phyloP scores from a whole-genome alignment of 495 filamentous ascomycete species.

The Pyrenopolyporus hunteri region DNA sequence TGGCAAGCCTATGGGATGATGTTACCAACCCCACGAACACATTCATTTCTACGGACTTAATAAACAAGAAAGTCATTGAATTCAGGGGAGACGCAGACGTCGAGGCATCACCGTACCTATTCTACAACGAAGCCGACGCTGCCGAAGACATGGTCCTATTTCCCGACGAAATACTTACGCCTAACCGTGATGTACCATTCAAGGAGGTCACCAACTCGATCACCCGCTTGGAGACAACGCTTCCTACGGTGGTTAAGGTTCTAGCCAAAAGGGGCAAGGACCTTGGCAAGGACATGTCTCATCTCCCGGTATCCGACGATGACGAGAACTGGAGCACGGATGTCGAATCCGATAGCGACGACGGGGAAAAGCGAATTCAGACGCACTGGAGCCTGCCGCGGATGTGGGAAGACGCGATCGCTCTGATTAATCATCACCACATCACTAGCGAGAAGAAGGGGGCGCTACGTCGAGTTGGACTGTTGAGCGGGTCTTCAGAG shows the following conservation, averaged over 20 bases:
- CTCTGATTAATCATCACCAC: constrained; percentile 21
- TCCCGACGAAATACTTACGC: constrained; percentile 44
- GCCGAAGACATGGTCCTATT: constrained; percentile 56
- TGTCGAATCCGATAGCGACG: not conserved
- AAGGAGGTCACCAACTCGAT: constrained; percentile 48
- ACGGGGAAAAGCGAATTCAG: not conserved
- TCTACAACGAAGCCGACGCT: constrained; percentile 54
- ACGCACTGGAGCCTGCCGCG: constrained; percentile 17
- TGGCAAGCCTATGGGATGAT: constrained; percentile 48
- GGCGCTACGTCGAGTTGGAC: constrained; percentile 22
- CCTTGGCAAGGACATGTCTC: constrained; percentile 1
- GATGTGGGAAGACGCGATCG: constrained; percentile 29
- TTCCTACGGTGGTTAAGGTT: constrained; percentile 38
- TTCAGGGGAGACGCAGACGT: constrained; percentile 13
- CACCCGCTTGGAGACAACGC: constrained; percentile 41
- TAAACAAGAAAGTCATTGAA: constrained; percentile 22
- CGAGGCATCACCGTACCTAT: constrained; percentile 32
- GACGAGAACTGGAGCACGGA: constrained; percentile 21
- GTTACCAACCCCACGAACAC: constrained; percentile 37
- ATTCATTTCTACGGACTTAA: constrained; percentile 29
- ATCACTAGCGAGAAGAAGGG: constrained; percentile 15
- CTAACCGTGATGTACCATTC: constrained; percentile 43
- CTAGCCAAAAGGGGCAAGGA: constrained; percentile 28
- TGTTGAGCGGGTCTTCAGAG: constrained; percentile 11
- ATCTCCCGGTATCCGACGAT: constrained; percentile 6